Evolutionary conservation across 2,329 filamentous ascomycete species (phyloP).

Genomic region (Dactylella cylindrospora): DNA sequence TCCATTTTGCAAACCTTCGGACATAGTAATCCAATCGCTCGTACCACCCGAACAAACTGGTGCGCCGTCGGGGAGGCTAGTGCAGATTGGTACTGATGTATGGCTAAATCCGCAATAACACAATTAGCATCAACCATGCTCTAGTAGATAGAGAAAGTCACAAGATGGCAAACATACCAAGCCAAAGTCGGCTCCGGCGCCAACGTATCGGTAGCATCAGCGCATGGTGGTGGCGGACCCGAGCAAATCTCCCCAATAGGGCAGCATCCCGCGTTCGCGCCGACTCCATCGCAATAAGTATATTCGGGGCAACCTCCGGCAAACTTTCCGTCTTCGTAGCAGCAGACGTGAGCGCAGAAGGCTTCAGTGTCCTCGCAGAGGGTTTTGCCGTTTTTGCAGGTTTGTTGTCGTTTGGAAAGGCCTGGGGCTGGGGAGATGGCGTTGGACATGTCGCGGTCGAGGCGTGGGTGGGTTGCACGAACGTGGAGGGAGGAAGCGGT

Average conservation of each 20-base stretch:
- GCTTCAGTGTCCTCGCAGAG: too few species aligned
- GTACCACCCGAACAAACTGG: slow-evolving; percentile 12
- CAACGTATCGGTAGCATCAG: not conserved
- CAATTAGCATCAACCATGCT: not conserved
- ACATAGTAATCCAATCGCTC: too few species aligned
- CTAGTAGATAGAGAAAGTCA: not conserved
- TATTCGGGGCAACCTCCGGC: slow-evolving; percentile 6
- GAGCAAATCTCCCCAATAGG: slow-evolving; percentile 9
- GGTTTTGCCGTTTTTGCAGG: slow-evolving; percentile 1
- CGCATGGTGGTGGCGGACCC: slow-evolving; percentile 13
- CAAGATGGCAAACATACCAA: slow-evolving; percentile 24
- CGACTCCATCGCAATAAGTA: slow-evolving; percentile 4
- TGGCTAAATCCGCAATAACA: not conserved
- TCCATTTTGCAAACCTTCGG: too few species aligned
- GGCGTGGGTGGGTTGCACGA: not conserved
- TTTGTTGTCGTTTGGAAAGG: slow-evolving; percentile 11
- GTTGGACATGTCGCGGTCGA: slow-evolving; percentile 1
- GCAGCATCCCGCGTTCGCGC: slow-evolving; percentile 18
- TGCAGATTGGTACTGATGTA: slow-evolving; percentile 6
- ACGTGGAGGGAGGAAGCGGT: not conserved
- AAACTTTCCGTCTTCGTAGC: slow-evolving; percentile 10
- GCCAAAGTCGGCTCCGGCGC: not conserved
- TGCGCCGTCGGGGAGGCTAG: slow-evolving; percentile 3
- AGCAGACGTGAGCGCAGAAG: slow-evolving; percentile 17
- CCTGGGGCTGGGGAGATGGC: too few species aligned